Evolutionary conservation across 163 green algal genomes (phyloP).

Genomic region (Scenedesmus sp.): DNA sequence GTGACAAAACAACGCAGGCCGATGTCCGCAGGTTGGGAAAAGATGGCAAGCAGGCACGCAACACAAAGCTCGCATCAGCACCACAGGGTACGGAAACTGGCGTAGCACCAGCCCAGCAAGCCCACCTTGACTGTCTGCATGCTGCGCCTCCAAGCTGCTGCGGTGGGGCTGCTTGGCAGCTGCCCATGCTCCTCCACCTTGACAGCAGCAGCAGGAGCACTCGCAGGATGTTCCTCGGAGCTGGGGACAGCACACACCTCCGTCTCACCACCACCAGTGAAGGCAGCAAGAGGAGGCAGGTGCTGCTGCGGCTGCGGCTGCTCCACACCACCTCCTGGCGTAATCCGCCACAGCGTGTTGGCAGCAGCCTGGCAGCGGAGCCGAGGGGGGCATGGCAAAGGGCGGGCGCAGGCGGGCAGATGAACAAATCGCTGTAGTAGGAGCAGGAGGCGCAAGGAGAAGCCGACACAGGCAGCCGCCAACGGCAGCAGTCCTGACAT

Average conservation of each 20-base stretch:
- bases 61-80: background rate
- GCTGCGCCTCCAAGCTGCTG: background rate
- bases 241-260: background rate
- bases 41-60: too few relatives aligned
- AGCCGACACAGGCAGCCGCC: too few relatives aligned
- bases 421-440: background rate
- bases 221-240: background rate
- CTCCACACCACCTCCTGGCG: background rate
- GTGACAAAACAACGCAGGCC: too few relatives aligned
- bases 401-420: background rate
- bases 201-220: background rate
- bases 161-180: too few relatives aligned
- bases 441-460: background rate
- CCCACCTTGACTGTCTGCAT: background rate
- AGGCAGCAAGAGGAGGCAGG: background rate
- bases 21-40: too few relatives aligned
- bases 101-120: too few relatives aligned
- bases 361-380: background rate
- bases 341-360: background rate
- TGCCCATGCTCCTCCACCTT: too few relatives aligned
- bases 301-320: background rate
- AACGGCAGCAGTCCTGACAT: too few relatives aligned
- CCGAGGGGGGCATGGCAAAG: background rate
- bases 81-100: background rate
- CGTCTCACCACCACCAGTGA: background rate